Evolutionary conservation across 2,329 filamentous ascomycete genomes (phyloP), one percentile per base, ranked within the genome.

Genomic region (Aspergillus persii): DNA sequence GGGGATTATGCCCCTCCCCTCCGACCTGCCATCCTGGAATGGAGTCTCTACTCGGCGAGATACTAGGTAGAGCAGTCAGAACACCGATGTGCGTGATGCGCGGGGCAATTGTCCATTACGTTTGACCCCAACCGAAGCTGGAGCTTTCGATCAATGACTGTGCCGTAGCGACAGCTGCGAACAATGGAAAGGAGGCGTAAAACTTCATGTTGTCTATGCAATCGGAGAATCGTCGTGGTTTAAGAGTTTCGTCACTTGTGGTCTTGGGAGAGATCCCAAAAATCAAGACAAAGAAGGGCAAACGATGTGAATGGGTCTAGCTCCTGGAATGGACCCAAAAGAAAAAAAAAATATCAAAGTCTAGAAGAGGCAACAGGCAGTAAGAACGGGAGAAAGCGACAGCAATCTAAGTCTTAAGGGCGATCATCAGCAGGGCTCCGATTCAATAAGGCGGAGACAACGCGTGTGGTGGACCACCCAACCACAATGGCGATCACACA

Each of bases 111-210:
- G 31, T 57, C 76, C 48, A 47, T 55, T 78, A 89, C 87, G 81
- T 84, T 67, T 83, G 81, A 61, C 84, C 83, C 70, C 90, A 84
- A 41, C 92, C 92, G 73, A 96, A 96, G 73, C 90, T 93, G 52
- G 92, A 83, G 69, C 87, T 86, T 65, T 86, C 88, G 70, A 91
- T 84, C 56, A 91, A 79, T 67, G 85, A 86, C 69, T 90, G 85
- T 39, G 88, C 88, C 55, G 84, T 81, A 39, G 79, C 80, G 50
- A 80, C 74, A 60, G 83, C 82, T 56, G 84, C 67, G 23, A 79
- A 72, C 47, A 82, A 64, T n/a, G 76, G 69, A 23, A 78, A 69
- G 58, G 73, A 78, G 62, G 73, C 71, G 59, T 77, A 66, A 50
- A 74, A 68, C 62, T 73, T 77, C 72, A 83, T 77, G 52, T 68